phyloP scores from a whole-genome alignment of 2,329 filamentous ascomycete genomes.

The Xylariaceae sp. region DNA sequence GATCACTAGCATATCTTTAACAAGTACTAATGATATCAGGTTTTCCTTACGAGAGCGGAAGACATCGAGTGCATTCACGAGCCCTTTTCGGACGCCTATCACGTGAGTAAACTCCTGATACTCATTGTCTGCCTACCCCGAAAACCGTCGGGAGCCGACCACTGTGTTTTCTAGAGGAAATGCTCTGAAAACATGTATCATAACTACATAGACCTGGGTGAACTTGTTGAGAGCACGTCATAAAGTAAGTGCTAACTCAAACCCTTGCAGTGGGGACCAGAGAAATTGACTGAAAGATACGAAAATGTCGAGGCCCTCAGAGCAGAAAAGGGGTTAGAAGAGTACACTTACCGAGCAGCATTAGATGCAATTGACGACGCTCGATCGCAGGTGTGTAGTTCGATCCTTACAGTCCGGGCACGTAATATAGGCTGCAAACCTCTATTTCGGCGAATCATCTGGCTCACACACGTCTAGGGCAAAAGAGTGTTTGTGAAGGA shows the following conservation, averaged over 20 bases:
- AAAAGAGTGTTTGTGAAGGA: not conserved
- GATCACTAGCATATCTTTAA: not conserved
- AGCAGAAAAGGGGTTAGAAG: not conserved
- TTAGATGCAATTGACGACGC: not conserved
- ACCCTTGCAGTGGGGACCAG: not conserved
- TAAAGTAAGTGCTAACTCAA: no score
- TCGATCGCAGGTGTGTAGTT: not conserved
- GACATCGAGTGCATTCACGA: not conserved
- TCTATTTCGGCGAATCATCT: no score
- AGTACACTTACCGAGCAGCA: not conserved
- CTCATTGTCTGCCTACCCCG: no score
- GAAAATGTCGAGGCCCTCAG: not conserved
- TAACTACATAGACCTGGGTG: no score
- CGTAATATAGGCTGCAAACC: no score
- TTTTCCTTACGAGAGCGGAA: not conserved
- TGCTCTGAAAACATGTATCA: no score
- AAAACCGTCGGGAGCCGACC: no score
- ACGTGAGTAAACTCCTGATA: not conserved
- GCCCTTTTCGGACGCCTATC: not conserved
- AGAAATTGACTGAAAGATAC: not conserved
- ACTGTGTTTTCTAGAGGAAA: no score
- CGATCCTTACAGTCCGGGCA: no score
- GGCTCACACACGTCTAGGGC: not conserved
- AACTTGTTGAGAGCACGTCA: no score
- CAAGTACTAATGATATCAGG: not conserved